Conservation (phyloP, 805 yeast genomes). For the Candida hispaniensis region DNA sequence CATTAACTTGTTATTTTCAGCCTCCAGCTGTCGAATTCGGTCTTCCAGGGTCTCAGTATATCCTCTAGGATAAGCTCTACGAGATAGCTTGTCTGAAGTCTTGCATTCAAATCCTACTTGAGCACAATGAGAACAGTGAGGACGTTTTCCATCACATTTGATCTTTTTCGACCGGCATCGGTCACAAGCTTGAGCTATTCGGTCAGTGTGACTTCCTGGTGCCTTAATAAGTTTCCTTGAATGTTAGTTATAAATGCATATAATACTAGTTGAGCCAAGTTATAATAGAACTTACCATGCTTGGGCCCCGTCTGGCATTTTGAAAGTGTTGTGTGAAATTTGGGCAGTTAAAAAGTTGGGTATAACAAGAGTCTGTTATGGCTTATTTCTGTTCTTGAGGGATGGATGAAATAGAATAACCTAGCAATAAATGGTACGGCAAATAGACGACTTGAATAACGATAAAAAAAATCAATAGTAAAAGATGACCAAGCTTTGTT, state of each 20-base stretch:
- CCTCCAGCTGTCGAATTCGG: constrained; percentile 73
- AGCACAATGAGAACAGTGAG: constrained; percentile 70
- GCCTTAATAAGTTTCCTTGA: constrained; percentile 48
- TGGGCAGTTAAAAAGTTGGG: too few relatives aligned
- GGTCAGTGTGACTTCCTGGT: constrained; percentile 52
- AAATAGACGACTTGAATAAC: too few relatives aligned
- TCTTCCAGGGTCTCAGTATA: constrained; percentile 86
- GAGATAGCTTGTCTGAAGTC: constrained; percentile 73
- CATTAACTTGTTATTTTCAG: constrained; percentile 60
- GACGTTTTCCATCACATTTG: constrained; percentile 60
- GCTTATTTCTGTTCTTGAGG: too few relatives aligned
- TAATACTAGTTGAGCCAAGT: constrained; percentile 1
- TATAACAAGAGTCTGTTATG: too few relatives aligned
- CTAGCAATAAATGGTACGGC: too few relatives aligned
- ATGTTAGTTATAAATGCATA: background rate
- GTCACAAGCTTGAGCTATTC: constrained; percentile 89
- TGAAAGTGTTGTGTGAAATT: constrained; percentile 12
- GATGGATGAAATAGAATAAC: too few relatives aligned
- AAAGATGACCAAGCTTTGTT: too few relatives aligned
- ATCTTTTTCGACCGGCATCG: constrained; percentile 65
- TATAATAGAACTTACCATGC: constrained; percentile 25
- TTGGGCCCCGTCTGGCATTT: constrained; percentile 33
- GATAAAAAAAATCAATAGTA: too few relatives aligned
- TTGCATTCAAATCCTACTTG: constrained; percentile 80
- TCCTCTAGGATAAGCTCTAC: constrained; percentile 85